Evolutionary conservation across 257 asterid species (phyloP).

Genomic region (Nicotiana benthamiana): DNA sequence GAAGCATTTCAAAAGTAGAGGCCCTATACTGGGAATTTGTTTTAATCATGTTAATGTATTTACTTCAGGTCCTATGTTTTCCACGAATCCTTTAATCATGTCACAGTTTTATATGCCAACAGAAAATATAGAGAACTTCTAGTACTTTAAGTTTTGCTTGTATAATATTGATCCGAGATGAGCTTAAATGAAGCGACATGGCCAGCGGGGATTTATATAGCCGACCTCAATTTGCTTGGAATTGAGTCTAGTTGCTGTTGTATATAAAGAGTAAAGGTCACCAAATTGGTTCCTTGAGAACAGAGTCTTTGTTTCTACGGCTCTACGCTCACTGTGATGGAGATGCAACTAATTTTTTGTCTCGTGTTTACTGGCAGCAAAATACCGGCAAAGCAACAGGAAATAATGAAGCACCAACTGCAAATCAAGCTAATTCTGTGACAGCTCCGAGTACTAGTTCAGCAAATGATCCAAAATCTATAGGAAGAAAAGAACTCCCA

Average conservation of each 20-base stretch:
- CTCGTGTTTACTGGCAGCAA: conserved; percentile 22
- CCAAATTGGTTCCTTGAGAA: neutral
- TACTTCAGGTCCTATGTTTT: neutral
- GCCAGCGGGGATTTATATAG: too few relatives aligned
- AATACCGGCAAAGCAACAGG: conserved; percentile 18
- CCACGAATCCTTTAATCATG: neutral
- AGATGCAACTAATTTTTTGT: conserved; percentile 9
- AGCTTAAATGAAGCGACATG: too few relatives aligned
- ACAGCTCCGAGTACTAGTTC: conserved; percentile 17
- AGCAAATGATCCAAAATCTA: conserved; percentile 24
- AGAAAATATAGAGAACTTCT: neutral
- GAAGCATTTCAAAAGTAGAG: neutral
- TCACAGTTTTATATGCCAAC: neutral
- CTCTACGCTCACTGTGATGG: neutral
- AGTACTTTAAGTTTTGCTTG: neutral
- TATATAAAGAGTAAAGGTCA: neutral
- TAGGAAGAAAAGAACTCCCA: conserved; percentile 64
- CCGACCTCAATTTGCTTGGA: too few relatives aligned
- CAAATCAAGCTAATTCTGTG: conserved; percentile 22
- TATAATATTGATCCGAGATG: too few relatives aligned
- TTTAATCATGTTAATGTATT: neutral
- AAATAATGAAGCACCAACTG: conserved; percentile 19
- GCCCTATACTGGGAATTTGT: too few relatives aligned
- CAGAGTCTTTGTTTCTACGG: neutral
- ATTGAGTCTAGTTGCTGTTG: too few relatives aligned